Percentiles rank a stretch among this genome's conserved stretches.
These are phyloP conservation scores for Hypoxylon subgilvum DNA, from an alignment of 495 filamentous ascomycete species.

Conservation along the genomic window DNA sequence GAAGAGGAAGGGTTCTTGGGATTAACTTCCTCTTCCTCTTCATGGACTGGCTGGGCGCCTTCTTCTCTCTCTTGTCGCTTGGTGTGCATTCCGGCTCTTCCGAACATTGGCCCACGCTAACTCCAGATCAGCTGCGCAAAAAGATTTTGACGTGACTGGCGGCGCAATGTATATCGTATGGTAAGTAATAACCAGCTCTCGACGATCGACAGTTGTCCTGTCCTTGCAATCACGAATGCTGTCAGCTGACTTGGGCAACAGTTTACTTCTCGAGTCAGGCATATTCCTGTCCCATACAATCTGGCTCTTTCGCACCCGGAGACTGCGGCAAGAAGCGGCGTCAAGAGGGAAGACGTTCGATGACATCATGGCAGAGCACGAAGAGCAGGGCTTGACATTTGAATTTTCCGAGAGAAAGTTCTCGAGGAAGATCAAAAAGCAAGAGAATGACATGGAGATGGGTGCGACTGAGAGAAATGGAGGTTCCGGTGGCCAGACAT, in stretches of 20 bases:
- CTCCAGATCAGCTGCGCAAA: conserved; percentile 60
- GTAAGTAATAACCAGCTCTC: conserved; percentile 45
- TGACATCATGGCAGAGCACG: conserved; percentile 60
- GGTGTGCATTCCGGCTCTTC: conserved; percentile 46
- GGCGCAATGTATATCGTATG: conserved; percentile 73
- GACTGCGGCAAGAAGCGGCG: conserved; percentile 63
- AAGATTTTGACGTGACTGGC: conserved; percentile 72
- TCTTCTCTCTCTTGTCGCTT: conserved; percentile 77
- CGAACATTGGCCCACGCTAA: conserved; percentile 5
- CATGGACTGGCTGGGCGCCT: conserved; percentile 73
- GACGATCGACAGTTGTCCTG: too few relatives aligned
- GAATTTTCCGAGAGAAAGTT: conserved; percentile 49
- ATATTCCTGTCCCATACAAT: conserved; percentile 72
- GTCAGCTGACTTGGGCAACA: conserved; percentile 35
- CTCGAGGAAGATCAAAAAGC: background rate
- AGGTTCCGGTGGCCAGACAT: background rate
- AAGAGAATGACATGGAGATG: conserved; percentile 9
- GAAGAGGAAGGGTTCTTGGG: conserved; percentile 70
- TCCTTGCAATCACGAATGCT: too few relatives aligned
- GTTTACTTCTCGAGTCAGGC: conserved; percentile 68
- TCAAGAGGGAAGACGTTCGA: conserved; percentile 65
- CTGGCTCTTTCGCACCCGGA: conserved; percentile 70
- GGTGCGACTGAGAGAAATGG: background rate
- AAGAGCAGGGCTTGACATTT: conserved; percentile 43
- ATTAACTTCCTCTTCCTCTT: conserved; percentile 71